Conservation (phyloP, 768 basidiomycete species). For the Cyclocybe cylindracea region DNA sequence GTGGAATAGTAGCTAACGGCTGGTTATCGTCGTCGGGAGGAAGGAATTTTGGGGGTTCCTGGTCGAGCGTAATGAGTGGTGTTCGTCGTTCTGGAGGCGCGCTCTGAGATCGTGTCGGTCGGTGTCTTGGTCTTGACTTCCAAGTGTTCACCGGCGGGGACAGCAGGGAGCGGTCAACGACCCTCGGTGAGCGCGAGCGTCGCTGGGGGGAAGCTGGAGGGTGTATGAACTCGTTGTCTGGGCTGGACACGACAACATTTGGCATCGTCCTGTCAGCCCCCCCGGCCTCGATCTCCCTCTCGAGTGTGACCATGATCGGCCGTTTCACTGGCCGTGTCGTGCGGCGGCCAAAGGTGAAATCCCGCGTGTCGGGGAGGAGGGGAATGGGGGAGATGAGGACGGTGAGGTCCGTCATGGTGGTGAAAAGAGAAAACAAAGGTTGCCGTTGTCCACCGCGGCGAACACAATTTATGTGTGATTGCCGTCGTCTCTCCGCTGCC, state of each 20-base stretch:
- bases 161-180: conserved; percentile 35
- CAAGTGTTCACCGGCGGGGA: conserved; percentile 52
- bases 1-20: conserved; percentile 6
- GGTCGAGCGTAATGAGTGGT: conserved; percentile 9
- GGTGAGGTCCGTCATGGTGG: conserved; percentile 50
- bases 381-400: conserved; percentile 51
- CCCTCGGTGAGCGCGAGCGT: conserved; percentile 14
- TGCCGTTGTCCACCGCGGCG: not conserved
- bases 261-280: conserved; percentile 17
- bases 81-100: conserved; percentile 42
- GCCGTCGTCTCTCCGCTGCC: not conserved
- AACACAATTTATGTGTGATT: not conserved
- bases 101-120: conserved; percentile 48
- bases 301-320: conserved; percentile 47
- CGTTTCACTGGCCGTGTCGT: conserved; percentile 22
- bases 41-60: not conserved
- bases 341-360: conserved; percentile 34
- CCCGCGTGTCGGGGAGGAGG: conserved; percentile 35
- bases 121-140: conserved; percentile 41
- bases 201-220: conserved; percentile 15
- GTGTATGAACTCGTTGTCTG: conserved; percentile 18
- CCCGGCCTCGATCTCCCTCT: conserved; percentile 28
- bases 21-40: conserved; percentile 2
- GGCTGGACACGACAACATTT: conserved; percentile 1
- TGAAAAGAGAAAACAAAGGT: not conserved